Base-by-base conservation (phyloP, 2,329 filamentous ascomycete genomes). In the Claviceps sp. region DNA sequence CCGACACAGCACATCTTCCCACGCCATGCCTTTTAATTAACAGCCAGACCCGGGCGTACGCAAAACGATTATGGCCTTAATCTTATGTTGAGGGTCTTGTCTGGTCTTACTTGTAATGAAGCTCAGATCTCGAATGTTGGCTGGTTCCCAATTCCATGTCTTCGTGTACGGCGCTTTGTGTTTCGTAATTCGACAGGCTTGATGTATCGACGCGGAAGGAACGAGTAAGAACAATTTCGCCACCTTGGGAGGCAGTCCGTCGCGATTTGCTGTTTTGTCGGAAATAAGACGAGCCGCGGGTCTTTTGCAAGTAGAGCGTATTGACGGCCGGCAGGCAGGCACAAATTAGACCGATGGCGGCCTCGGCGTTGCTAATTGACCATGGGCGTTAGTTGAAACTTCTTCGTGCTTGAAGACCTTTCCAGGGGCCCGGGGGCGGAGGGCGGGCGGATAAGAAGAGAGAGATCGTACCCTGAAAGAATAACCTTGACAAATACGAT, bases 261-360 rank as follows among this genome's bases (percentile, higher is more conserved):
- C 50, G 54, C 1, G 49, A 52, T 5, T 52, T 52, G 43, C 54
- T 54, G 14, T 49, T 57, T 13, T 63, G 56, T 44, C 57, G n/a
- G 4, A 57, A 58, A 40, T 61, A 64, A 0, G 59, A 54, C 14
- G 61, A 60, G 4, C 57, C 57, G 18, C 51, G 57, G 47, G 24
- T 53, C 36, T 49, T 51, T 22, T 53, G 52, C 3, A 55, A 50
- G 47, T 55, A 57, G 18, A 63, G 52, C 2, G 57, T 56, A 37
- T 59, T 64, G 18, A 60, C 49, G n/a, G 62, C 59, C 0, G 62
- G 64, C 1, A 66, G 54, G 42, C 64, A 66, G 2, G 63, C 57
- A 50, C 62, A 65, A 20, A 65, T 63, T 16, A 66, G 57, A 3
- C 63, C 64, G 20, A 66, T 61, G 22, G 61, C 62, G 0, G 58